These are phyloP conservation scores for Yamagishiella unicocca DNA, from an alignment of 139 green algal species.

Conservation along the genomic window DNA sequence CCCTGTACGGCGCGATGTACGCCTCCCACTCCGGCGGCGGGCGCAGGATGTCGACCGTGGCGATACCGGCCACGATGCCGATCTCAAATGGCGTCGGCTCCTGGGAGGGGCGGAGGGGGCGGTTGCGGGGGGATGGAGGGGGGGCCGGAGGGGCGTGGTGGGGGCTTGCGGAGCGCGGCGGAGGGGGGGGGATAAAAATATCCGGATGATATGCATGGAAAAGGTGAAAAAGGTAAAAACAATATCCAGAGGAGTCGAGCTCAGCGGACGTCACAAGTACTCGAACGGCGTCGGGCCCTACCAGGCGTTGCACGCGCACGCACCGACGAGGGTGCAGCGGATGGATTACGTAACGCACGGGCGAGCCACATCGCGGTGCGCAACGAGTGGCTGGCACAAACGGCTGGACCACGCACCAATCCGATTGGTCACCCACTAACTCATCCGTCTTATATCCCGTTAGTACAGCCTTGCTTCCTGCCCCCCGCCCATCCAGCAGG, in stretches of 20 bases:
- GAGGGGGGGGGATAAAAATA: background rate
- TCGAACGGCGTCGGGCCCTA: no score
- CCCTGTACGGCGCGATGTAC: conserved; percentile 59
- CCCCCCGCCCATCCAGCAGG: background rate
- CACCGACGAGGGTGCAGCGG: no score
- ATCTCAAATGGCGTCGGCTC: conserved; percentile 63
- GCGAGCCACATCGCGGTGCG: no score
- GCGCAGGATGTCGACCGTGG: conserved; percentile 42
- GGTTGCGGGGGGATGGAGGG: background rate
- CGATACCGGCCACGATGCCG: conserved; percentile 59
- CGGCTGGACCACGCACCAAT: no score
- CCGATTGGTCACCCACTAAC: no score
- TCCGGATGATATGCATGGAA: background rate
- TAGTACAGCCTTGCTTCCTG: background rate
- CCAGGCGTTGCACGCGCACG: no score
- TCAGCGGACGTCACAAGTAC: background rate
- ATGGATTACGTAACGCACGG: no score
- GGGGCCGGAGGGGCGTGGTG: background rate
- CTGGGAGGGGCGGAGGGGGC: background rate
- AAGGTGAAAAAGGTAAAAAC: background rate
- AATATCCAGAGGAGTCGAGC: background rate
- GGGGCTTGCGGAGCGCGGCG: background rate
- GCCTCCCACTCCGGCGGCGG: conserved; percentile 54
- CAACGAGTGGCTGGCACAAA: no score
- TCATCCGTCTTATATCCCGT: background rate